phyloP scores from a whole-genome alignment of 2,329 filamentous ascomycete species.

The Fusarium sp. region DNA sequence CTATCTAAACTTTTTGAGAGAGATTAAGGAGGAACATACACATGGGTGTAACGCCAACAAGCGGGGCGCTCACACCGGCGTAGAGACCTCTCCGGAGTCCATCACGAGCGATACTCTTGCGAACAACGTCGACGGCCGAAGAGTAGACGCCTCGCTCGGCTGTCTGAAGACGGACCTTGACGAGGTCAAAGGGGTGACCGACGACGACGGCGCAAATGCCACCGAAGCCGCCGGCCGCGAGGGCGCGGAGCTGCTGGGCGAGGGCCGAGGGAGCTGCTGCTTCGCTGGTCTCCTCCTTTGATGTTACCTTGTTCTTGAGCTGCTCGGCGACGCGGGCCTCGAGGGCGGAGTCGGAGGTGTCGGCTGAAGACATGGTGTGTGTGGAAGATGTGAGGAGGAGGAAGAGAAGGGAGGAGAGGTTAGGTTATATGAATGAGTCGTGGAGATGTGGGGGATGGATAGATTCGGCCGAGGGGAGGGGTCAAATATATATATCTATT shows the following conservation, averaged over 20 bases:
- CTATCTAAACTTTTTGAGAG: not conserved
- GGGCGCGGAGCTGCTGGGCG: slow-evolving; percentile 75
- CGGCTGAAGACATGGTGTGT: slow-evolving; percentile 40
- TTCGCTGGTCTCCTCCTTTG: slow-evolving; percentile 49
- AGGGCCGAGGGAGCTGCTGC: slow-evolving; percentile 48
- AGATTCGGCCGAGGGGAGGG: slow-evolving; percentile 38
- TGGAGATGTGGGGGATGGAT: slow-evolving; percentile 25
- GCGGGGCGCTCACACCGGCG: slow-evolving; percentile 93
- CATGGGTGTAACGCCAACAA: slow-evolving; percentile 98
- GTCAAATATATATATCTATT: not conserved
- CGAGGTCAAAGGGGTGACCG: slow-evolving; percentile 95
- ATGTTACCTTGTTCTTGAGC: slow-evolving; percentile 58
- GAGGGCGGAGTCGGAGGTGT: slow-evolving; percentile 40
- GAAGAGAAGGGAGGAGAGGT: not conserved
- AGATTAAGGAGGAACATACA: slow-evolving; percentile 72
- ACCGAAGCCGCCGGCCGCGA: slow-evolving; percentile 90
- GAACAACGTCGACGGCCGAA: slow-evolving; percentile 90
- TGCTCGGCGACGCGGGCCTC: slow-evolving; percentile 53
- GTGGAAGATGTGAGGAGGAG: not conserved
- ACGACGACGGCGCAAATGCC: slow-evolving; percentile 94
- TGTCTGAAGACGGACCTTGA: slow-evolving; percentile 97
- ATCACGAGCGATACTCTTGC: slow-evolving; percentile 87
- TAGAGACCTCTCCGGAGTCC: slow-evolving; percentile 86
- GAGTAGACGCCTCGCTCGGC: slow-evolving; percentile 93
- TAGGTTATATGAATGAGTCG: slow-evolving; percentile 23